Evolutionary conservation across 345 rosid genomes (phyloP), one percentile per base, ranked within the genome.

Genomic region (Clausena lansium): DNA sequence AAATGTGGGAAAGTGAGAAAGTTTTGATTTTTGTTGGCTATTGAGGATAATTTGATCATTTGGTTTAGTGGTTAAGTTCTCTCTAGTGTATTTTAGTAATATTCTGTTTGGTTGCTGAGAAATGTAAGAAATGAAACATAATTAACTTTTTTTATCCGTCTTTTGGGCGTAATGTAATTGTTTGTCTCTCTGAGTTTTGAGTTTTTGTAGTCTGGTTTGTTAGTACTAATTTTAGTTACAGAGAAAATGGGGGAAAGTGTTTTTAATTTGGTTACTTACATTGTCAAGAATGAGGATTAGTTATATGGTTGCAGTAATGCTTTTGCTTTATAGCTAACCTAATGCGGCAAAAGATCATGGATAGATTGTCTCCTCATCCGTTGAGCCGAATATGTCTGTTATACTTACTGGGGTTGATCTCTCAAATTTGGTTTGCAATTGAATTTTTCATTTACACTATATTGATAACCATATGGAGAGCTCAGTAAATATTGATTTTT

Each of bases 401-500:
- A 38, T 36, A 35, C 20, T 78, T 35, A 6, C n/a, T 54, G 47
- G 25, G 68, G 45, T 39, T 70, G 19, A 36, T 36, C 7, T 24
- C 47, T 55, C 9, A 6, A 20, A 9, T 54, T 73, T 61, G 32
- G 61, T 32, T 14, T 9, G 47, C 28, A 47, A 28, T 62, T 75
- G 6, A 30, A 47, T 5, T 13, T 63, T 32, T 32, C n/a, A 62
- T 62, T 9, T 61, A 45, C 38, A 13, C 22, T 47, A 47, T 25
- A 39, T 38, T 19, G 7, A 59, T 57, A 4, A 52, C 9, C 7
- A 64, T 33, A 22, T 75, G 61, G 32, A 52, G 25, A 70, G 50
- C 63, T 54, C 58, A 64, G 9, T 74, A 61, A 47, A 65, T 68
- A 25, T 76, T 57, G 10, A 71, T 63, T 78, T 81, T 79, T 66